Evolutionary conservation across 495 filamentous ascomycete species (phyloP).

Genomic region (Aspergillus egyptiacus): DNA sequence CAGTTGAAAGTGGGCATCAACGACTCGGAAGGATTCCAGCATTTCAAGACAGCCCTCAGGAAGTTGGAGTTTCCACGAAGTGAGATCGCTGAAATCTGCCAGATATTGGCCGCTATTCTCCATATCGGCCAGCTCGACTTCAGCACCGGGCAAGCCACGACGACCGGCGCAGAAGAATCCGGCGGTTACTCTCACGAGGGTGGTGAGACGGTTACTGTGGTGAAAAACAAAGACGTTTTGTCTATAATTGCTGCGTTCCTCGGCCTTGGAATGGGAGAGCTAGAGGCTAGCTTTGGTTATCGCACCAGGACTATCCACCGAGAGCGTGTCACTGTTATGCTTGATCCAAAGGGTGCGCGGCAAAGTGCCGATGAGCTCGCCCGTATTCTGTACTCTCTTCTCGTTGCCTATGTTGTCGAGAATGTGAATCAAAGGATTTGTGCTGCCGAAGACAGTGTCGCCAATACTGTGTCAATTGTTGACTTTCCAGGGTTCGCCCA

Average conservation of each 20-base stretch:
- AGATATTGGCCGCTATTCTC: constrained; percentile 83
- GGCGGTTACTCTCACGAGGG: constrained; percentile 96
- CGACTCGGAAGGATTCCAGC: constrained; percentile 88
- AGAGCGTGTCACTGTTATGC: constrained; percentile 94
- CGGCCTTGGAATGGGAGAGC: constrained; percentile 68
- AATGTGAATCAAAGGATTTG: constrained; percentile 85
- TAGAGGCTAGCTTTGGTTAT: constrained; percentile 86
- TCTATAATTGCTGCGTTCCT: constrained; percentile 85
- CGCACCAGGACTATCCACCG: constrained; percentile 91
- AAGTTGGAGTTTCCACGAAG: constrained; percentile 89
- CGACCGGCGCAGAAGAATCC: constrained; percentile 77
- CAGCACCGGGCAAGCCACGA: constrained; percentile 68
- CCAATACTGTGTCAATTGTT: constrained; percentile 88
- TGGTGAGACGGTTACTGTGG: constrained; percentile 73
- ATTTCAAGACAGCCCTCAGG: constrained; percentile 91
- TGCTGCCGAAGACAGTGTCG: constrained; percentile 78
- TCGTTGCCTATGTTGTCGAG: constrained; percentile 91
- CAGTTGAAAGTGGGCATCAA: constrained; percentile 97
- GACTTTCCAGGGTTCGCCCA: constrained; percentile 96
- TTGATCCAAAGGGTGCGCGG: constrained; percentile 85
- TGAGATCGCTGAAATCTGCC: constrained; percentile 95
- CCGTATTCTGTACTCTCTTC: constrained; percentile 86
- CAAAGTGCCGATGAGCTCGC: constrained; percentile 91
- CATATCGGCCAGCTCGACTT: constrained; percentile 97
- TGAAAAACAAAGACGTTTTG: constrained; percentile 89